phyloP scores from a whole-genome alignment of 2,329 filamentous ascomycete genomes.

The Stachybotrys chartarum region DNA sequence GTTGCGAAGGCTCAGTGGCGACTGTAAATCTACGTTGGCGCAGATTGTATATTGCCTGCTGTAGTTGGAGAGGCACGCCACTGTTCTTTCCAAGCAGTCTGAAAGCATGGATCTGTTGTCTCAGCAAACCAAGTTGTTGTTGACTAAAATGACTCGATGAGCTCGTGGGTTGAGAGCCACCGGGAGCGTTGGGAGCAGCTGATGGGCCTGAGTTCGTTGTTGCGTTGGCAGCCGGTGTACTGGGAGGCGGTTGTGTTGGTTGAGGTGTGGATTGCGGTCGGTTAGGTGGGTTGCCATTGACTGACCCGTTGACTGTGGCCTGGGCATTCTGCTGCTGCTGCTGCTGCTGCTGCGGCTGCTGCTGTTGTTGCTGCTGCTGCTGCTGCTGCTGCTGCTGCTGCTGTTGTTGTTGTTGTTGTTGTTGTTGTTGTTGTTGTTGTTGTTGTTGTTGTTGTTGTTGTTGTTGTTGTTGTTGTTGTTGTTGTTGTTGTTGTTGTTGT shows the following conservation, averaged over 20 bases:
- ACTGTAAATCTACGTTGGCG: slow-evolving; percentile 58
- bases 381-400: slow-evolving; percentile 54
- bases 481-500: slow-evolving; percentile 20
- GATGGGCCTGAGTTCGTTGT: slow-evolving; percentile 24
- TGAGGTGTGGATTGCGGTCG: slow-evolving; percentile 30
- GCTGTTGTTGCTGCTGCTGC: slow-evolving; percentile 39
- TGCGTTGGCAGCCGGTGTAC: slow-evolving; percentile 28
- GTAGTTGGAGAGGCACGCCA: slow-evolving; percentile 69
- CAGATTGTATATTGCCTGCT: slow-evolving; percentile 75
- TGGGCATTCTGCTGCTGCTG: slow-evolving; percentile 42
- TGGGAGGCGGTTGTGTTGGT: slow-evolving; percentile 21
- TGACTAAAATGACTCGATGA: slow-evolving; percentile 57
- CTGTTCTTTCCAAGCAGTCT: slow-evolving; percentile 84
- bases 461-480: slow-evolving; percentile 26
- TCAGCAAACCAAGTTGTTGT: slow-evolving; percentile 71
- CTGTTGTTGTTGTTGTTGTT: slow-evolving; percentile 29
- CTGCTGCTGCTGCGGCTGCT: slow-evolving; percentile 29
- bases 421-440: slow-evolving; percentile 29
- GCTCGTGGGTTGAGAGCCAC: slow-evolving; percentile 19
- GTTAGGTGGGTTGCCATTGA: slow-evolving; percentile 40
- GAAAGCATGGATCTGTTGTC: slow-evolving; percentile 86
- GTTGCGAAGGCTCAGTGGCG: slow-evolving; percentile 36
- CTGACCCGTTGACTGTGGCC: slow-evolving; percentile 37
- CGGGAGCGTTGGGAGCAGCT: slow-evolving; percentile 18
- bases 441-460: slow-evolving; percentile 36